Percentiles rank a stretch among this genome's conserved stretches.
phyloP scores from a whole-genome alignment of 139 green algal genomes.

The Limnomonas spitsbergensis region DNA sequence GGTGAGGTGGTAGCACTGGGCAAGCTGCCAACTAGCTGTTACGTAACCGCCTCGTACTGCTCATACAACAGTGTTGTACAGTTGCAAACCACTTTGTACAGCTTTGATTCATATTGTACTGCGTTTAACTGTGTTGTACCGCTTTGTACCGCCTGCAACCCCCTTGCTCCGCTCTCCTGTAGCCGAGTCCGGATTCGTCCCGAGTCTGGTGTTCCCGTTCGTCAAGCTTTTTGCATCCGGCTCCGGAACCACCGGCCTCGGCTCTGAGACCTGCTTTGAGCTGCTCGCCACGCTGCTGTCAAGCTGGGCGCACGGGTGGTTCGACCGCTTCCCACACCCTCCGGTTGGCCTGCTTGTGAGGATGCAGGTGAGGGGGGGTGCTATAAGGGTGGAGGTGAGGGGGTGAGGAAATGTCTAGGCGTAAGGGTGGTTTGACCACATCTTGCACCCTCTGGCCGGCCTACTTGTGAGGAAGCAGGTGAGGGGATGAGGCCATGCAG shows the following conservation, averaged over 20 bases:
- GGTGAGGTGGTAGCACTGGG: too few relatives aligned
- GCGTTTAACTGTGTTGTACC: too few relatives aligned
- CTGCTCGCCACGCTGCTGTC: slow-evolving; percentile 53
- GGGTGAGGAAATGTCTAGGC: slow-evolving; percentile 26
- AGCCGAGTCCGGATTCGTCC: slow-evolving; percentile 53
- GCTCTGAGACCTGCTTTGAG: slow-evolving; percentile 40
- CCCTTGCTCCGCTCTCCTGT: not conserved
- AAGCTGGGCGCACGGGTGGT: slow-evolving; percentile 55
- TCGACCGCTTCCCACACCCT: slow-evolving; percentile 60
- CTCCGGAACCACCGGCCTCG: slow-evolving; percentile 20
- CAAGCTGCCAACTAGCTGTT: too few relatives aligned
- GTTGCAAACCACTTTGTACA: too few relatives aligned
- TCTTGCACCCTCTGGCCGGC: slow-evolving; percentile 50
- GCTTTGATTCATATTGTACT: too few relatives aligned
- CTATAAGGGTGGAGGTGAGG: slow-evolving; percentile 44
- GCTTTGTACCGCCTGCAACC: too few relatives aligned
- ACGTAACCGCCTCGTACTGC: too few relatives aligned
- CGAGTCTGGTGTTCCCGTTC: slow-evolving; percentile 59
- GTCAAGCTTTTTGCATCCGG: slow-evolving; percentile 46
- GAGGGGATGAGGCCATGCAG: too few relatives aligned
- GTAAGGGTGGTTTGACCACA: slow-evolving; percentile 58
- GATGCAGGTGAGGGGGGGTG: slow-evolving; percentile 49
- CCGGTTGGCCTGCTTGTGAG: slow-evolving; percentile 48
- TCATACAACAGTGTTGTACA: too few relatives aligned
- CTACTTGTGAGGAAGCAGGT: not conserved